A percentile compares a stretch with the other conserved stretches of the same genome.
Evolutionary conservation across 2,329 filamentous ascomycete species (phyloP).

Genomic region (Colletotrichum cereale): DNA sequence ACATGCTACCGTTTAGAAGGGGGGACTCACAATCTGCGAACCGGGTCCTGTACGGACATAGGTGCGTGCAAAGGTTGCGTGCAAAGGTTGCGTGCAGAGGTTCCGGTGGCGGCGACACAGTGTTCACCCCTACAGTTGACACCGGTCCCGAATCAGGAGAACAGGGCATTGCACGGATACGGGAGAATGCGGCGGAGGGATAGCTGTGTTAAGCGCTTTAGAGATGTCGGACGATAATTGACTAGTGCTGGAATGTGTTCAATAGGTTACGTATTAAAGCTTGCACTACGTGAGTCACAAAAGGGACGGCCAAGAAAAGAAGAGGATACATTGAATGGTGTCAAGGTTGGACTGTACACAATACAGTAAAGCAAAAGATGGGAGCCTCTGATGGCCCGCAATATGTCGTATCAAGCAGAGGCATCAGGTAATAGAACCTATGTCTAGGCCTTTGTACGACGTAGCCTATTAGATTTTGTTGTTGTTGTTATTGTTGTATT

Average conservation of each 20-base stretch:
- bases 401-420: neutral
- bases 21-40: slow-evolving; percentile 22
- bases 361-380: neutral
- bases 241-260: neutral
- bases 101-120: neutral
- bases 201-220: too few relatives aligned
- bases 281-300: neutral
- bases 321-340: neutral
- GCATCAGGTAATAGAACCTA: neutral
- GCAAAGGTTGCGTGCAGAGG: neutral
- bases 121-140: neutral
- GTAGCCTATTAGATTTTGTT: too few relatives aligned
- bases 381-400: neutral
- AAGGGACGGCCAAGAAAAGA: neutral
- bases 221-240: neutral
- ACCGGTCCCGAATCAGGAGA: neutral
- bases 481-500: too few relatives aligned
- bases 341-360: neutral
- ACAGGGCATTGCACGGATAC: neutral
- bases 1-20: neutral
- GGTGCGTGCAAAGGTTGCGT: neutral
- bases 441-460: neutral
- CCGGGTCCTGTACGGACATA: neutral
- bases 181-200: neutral
- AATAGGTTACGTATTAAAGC: too few relatives aligned